Evolutionary conservation across 371 early-diverging fungal species (phyloP), one percentile per base, ranked within the genome.

Genomic region (Coemansia sp.): DNA sequence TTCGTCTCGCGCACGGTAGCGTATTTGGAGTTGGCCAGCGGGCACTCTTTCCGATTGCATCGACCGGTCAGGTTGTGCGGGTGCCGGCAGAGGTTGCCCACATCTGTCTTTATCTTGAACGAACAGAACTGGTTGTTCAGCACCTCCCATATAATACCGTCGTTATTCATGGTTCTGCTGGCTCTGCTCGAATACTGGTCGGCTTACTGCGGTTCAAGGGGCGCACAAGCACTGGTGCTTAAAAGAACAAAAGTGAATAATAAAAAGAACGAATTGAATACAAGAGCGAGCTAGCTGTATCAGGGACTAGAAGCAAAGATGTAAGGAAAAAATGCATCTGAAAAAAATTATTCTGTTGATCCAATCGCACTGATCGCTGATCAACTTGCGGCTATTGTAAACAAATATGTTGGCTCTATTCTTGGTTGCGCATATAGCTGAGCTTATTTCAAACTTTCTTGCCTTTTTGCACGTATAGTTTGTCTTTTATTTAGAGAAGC

Each of bases 61-160:
- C 98, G 86, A 51, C 99, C 99, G 7, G 99, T 96, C 7, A 98
- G 92, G 82, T 99, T 99, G 85, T 98, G 94, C 78, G 92, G 92
- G 79, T 99, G 98, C 72, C 95, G 91, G 84, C 99, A 99, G 67
- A 99, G 94, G 77, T 86, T 89, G 59, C 90, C 91, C 31, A 88
- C 89, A 24, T 86, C 80, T 11, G 96, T 95, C 91, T 92, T 95
- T 87, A 95, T 92, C 89, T 95, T 97, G 85, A 87, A 97, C 7
- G 95, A 93, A 71, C 97, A 97, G 78, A 97, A 97, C 76, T 93
- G 86, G 80, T 91, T 86, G 78, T 91, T 91, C 66, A 97, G 92
- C 50, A 94, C 91, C 70, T 90, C 87, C 97, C 97, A 97, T 72
- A 97, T 91, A 53, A 96, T 58, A 2, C 85, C 84, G 83, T 84